These are phyloP conservation scores for Podila verticillata DNA, from an alignment of 192 early-diverging fungal species.

Conservation along the genomic window DNA sequence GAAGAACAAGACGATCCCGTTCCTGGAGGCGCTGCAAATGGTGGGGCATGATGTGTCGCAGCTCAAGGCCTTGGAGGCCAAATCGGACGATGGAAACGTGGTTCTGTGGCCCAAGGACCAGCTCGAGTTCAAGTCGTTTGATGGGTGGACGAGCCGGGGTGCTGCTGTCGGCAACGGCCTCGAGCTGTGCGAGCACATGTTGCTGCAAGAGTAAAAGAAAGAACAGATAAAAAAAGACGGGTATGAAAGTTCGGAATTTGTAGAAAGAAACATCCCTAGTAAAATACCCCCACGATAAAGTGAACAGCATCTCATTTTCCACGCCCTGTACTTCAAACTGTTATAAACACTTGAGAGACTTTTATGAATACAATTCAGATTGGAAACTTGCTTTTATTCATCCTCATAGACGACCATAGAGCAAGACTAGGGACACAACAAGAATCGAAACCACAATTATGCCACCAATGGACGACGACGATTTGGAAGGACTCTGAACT, in stretches of 20 bases:
- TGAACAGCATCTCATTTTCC: no score
- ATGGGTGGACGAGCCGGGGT: constrained; percentile 10
- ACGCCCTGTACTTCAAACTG: no score
- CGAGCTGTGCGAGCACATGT: constrained; percentile 17
- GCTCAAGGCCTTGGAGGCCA: constrained; percentile 9
- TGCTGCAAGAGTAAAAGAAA: background rate
- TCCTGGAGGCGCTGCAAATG: constrained; percentile 23
- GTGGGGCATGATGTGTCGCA: constrained; percentile 9
- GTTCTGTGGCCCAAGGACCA: constrained; percentile 24
- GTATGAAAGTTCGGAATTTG: background rate
- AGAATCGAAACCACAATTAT: constrained; percentile 3
- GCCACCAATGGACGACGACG: background rate
- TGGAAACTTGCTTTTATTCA: background rate
- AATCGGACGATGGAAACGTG: constrained; percentile 17
- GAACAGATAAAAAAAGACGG: background rate
- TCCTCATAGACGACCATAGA: background rate
- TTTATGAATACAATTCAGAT: no score
- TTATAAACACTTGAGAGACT: background rate
- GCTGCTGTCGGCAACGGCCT: constrained; percentile 20
- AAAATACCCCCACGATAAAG: no score
- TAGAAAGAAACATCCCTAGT: no score
- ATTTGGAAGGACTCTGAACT: constrained; percentile 16
- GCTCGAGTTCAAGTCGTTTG: constrained; percentile 12
- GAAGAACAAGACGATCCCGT: constrained; percentile 25
- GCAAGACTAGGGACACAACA: constrained; percentile 8